phyloP scores from a whole-genome alignment of 352 stramenopile species.

The Albugo candida region DNA sequence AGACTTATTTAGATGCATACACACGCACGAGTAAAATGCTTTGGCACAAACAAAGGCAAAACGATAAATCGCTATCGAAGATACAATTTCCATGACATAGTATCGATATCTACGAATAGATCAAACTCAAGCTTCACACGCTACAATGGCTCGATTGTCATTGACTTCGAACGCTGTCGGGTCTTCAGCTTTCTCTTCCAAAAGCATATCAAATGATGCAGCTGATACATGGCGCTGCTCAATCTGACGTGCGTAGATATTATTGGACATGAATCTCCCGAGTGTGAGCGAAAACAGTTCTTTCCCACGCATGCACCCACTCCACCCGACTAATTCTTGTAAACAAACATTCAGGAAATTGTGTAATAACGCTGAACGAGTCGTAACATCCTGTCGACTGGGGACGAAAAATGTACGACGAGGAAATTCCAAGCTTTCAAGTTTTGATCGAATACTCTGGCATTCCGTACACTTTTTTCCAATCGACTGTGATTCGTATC shows the following conservation, averaged over 20 bases:
- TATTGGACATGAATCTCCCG: slow-evolving; percentile 33
- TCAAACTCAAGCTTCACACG: too few species aligned
- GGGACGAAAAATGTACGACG: slow-evolving; percentile 24
- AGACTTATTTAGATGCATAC: too few species aligned
- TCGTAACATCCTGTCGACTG: slow-evolving; percentile 22
- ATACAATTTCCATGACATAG: too few species aligned
- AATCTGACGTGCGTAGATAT: slow-evolving; percentile 4
- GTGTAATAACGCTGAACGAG: slow-evolving; percentile 27
- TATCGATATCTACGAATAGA: too few species aligned
- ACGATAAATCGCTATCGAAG: too few species aligned
- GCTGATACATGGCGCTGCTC: neutral
- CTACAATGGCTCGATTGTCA: too few species aligned
- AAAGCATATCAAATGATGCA: too few species aligned
- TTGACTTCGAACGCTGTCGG: too few species aligned
- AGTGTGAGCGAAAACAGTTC: slow-evolving; percentile 18
- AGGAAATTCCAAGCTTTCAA: slow-evolving; percentile 27
- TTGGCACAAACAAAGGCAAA: too few species aligned
- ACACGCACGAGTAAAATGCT: too few species aligned
- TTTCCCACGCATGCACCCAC: slow-evolving; percentile 26
- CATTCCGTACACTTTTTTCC: slow-evolving; percentile 19
- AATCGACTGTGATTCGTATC: neutral
- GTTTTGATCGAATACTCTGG: slow-evolving; percentile 13
- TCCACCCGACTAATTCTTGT: slow-evolving; percentile 17
- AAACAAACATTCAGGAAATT: slow-evolving; percentile 23
- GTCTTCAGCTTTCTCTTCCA: too few species aligned